Base-by-base conservation (phyloP, 2,329 filamentous ascomycete species). In the Helotiales sp. region DNA sequence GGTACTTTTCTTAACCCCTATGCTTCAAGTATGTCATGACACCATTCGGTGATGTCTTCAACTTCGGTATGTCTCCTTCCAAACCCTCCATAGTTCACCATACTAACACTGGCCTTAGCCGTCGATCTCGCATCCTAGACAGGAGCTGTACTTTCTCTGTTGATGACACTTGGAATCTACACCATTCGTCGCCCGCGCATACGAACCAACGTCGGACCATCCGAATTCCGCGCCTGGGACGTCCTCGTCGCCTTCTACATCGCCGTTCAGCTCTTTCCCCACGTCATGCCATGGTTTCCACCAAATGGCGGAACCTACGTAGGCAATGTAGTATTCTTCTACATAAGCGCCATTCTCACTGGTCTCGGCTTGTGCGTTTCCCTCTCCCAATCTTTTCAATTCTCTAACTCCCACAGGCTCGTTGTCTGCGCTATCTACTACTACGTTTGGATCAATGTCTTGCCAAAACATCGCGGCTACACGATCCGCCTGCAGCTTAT, bases 221-320 rank as follows among this genome's bases (percentile, higher is more conserved):
- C 85, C 0, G 82, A 83, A 3, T 92, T 90, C 76, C 80, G 79
- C 6, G 84, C 87, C 0, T 92, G 88, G 88, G 75, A 87, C 65
- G 61, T 83, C 0, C 81, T 84, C 0, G 77, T 92, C 1, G 72
- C 84, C 7, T 90, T 92, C 77, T 87, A 84, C 58, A 83, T 89
- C 54, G 75, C 87, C 0, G 79, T 87, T 0, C 85, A 90, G 61
- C 64, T 88, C 0, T 92, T 87, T 66, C 79, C 91, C 52, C 78
- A 93, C 1, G 82, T 88, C 17, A 91, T 91, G 83, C 90, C 90
- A 0, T 93, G 90, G 90, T 90, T 88, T 70, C 90, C 90, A 1
- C 91, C 90, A 0, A 80, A 82, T 0, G 83, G 80, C 0, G 90
- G 90, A 0, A 80, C 80, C 0, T 83, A 85, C 37, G 86, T 84